A percentile compares a stretch with the other conserved stretches of the same genome.
phyloP scores from a whole-genome alignment of 1,284 basidiomycete species.

The Volvariella surrecta region DNA sequence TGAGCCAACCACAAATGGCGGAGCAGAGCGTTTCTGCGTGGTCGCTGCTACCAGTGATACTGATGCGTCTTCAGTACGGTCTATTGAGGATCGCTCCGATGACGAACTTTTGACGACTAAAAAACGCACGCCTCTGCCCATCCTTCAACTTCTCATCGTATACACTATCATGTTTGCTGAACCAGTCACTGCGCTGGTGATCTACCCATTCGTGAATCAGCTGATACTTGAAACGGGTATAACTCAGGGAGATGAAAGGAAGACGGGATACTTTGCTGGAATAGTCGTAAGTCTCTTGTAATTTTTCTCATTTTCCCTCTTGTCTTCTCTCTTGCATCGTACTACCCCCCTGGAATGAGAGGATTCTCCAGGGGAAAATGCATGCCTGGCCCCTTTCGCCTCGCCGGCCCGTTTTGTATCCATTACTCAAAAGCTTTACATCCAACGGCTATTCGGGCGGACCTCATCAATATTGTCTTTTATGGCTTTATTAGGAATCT shows the following conservation, averaged over 20 bases:
- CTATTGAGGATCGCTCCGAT: too few relatives aligned
- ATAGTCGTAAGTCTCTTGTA: constrained; percentile 33
- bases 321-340: background rate
- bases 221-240: constrained; percentile 38
- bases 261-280: constrained; percentile 49
- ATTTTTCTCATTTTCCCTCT: background rate
- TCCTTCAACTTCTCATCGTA: constrained; percentile 36
- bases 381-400: too few relatives aligned
- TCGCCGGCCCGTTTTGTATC: too few relatives aligned
- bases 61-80: too few relatives aligned
- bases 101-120: too few relatives aligned
- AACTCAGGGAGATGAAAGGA: constrained; percentile 38
- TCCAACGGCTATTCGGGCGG: background rate
- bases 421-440: too few relatives aligned
- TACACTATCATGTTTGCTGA: constrained; percentile 32
- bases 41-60: too few relatives aligned
- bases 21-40: too few relatives aligned
- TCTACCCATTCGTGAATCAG: constrained; percentile 39
- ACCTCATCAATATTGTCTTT: background rate
- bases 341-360: too few relatives aligned
- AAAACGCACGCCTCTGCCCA: constrained; percentile 30
- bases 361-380: too few relatives aligned
- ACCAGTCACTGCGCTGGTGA: constrained; percentile 44
- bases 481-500: constrained; percentile 22
- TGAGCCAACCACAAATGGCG: too few relatives aligned